phyloP scores from a whole-genome alignment of 371 early-diverging fungal genomes.

The Mucor indicus region DNA sequence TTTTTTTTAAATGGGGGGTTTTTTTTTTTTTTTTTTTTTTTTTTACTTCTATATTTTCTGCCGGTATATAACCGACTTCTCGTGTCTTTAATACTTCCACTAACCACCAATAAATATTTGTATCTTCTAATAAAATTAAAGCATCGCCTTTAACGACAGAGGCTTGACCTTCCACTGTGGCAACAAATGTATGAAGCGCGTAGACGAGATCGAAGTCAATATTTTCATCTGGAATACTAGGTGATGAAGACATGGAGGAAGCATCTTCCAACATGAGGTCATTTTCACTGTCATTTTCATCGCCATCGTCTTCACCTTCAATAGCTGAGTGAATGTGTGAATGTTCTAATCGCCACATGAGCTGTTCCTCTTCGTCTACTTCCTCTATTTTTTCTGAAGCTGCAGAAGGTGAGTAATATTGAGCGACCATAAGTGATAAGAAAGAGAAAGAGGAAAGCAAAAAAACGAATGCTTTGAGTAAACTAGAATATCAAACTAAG shows the following conservation, averaged over 20 bases:
- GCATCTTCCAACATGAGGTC: conserved; percentile 36
- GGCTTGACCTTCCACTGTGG: conserved; percentile 92
- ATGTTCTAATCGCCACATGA: conserved; percentile 15
- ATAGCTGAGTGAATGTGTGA: conserved; percentile 35
- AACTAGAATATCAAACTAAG: not conserved
- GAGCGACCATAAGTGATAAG: conserved; percentile 5
- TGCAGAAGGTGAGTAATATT: conserved; percentile 7
- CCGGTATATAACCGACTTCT: conserved; percentile 94
- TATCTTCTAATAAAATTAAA: conserved; percentile 88
- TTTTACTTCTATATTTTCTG: conserved; percentile 88
- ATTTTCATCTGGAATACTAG: conserved; percentile 70
- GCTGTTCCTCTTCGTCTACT: conserved; percentile 24
- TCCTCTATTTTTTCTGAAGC: conserved; percentile 17
- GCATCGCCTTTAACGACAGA: conserved; percentile 87
- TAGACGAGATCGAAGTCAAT: conserved; percentile 80
- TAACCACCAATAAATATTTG: conserved; percentile 98
- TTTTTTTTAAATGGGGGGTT: too few relatives aligned
- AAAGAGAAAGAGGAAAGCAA: not conserved
- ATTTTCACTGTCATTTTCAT: conserved; percentile 56
- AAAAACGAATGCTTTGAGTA: not conserved
- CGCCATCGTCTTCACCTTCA: conserved; percentile 50
- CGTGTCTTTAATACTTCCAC: conserved; percentile 83
- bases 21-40: too few relatives aligned
- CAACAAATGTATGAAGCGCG: conserved; percentile 93
- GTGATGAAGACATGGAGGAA: conserved; percentile 52